Evolutionary conservation across 768 basidiomycete genomes (phyloP).

Genomic region (Lentinula sp.): DNA sequence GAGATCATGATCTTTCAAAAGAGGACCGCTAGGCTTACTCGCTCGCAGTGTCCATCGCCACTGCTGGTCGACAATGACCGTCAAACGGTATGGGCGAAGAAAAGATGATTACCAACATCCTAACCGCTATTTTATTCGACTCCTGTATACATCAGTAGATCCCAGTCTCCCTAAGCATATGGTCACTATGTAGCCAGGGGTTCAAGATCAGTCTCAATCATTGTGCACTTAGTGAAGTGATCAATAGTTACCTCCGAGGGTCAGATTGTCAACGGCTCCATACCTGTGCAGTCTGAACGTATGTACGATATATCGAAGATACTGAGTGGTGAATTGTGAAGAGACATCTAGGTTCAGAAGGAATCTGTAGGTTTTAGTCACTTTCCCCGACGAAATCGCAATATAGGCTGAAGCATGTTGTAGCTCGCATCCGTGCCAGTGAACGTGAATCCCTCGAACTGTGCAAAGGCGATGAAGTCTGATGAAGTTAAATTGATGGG

Average conservation of each 20-base stretch:
- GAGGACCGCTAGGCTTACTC: background rate
- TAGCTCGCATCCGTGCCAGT: too few species aligned
- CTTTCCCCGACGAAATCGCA: too few species aligned
- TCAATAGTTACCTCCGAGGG: background rate
- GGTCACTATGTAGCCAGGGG: background rate
- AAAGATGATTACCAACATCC: background rate
- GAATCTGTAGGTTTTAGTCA: too few species aligned
- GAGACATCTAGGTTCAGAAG: too few species aligned
- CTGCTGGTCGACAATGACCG: background rate
- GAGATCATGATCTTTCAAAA: too few species aligned
- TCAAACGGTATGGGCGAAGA: background rate
- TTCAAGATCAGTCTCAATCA: background rate
- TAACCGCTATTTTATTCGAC: background rate
- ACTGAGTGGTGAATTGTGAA: too few species aligned
- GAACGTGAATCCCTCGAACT: too few species aligned
- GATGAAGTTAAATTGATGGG: too few species aligned
- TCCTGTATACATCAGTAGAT: background rate
- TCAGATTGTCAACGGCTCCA: too few species aligned
- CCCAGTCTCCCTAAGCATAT: background rate
- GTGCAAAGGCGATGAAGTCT: too few species aligned
- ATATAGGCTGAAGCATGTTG: too few species aligned
- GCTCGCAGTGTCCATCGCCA: conserved; percentile 1
- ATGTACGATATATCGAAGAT: too few species aligned
- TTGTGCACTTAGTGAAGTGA: background rate
- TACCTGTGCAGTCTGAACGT: background rate